These are phyloP conservation scores for Aspergillus vadensis DNA, from an alignment of 2,329 filamentous ascomycete species.

Conservation along the genomic window DNA sequence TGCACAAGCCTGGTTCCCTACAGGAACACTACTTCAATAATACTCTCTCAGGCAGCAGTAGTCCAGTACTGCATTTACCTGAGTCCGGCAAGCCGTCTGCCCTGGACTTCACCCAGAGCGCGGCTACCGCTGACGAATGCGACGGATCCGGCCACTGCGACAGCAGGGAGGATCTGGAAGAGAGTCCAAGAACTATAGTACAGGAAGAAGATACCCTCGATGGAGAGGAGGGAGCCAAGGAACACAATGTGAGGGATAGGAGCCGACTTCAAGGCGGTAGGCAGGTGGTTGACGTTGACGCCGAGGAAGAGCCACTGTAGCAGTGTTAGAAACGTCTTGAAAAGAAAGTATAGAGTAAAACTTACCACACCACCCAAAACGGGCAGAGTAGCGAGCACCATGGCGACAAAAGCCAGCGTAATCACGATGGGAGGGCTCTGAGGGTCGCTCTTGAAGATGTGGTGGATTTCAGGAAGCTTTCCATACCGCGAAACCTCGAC, in stretches of 20 bases:
- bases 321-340: conserved; percentile 12
- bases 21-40: neutral
- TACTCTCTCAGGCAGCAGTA: neutral
- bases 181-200: conserved; percentile 94
- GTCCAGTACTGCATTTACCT: conserved; percentile 45
- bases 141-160: conserved; percentile 66
- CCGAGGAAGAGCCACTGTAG: conserved; percentile 76
- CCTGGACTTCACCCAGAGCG: conserved; percentile 90
- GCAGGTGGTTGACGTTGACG: conserved; percentile 77
- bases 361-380: conserved; percentile 70
- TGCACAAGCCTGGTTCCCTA: neutral
- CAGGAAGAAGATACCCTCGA: conserved; percentile 91
- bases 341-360: conserved; percentile 15
- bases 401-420: conserved; percentile 73
- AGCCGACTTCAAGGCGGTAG: conserved; percentile 72
- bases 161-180: conserved; percentile 81
- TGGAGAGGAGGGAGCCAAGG: conserved; percentile 79
- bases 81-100: conserved; percentile 74
- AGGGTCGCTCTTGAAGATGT: conserved; percentile 81
- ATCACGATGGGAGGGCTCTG: conserved; percentile 79
- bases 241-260: conserved; percentile 83
- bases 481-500: conserved; percentile 79
- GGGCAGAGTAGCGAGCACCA: conserved; percentile 73
- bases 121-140: conserved; percentile 85
- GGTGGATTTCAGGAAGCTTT: conserved; percentile 80